Conservation (phyloP, 1,284 basidiomycete species). For the Boletus smithii region DNA sequence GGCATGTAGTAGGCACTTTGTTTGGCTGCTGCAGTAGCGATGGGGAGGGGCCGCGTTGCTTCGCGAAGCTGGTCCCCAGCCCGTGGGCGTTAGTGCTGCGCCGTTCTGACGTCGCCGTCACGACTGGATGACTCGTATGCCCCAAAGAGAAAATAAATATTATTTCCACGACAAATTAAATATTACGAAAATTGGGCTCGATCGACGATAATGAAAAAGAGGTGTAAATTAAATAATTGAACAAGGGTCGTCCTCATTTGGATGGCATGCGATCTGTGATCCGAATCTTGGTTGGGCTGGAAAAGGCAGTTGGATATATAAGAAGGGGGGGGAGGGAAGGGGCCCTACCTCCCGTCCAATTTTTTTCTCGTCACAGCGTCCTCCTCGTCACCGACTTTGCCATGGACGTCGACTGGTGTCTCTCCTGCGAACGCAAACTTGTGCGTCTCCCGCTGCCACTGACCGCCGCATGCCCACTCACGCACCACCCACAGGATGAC, state of each 20-base stretch:
- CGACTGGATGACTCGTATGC: conserved; percentile 12
- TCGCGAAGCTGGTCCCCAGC: conserved; percentile 17
- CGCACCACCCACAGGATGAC: too few relatives aligned
- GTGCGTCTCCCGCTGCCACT: too few relatives aligned
- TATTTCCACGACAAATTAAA: conserved; percentile 16
- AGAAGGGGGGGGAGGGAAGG: conserved; percentile 12
- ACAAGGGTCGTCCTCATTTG: conserved; percentile 25
- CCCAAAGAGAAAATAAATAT: conserved; percentile 7
- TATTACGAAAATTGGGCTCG: conserved; percentile 21
- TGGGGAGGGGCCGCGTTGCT: background rate
- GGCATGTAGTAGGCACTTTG: conserved; percentile 9
- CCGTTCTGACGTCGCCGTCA: conserved; percentile 24
- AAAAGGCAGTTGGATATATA: conserved; percentile 33
- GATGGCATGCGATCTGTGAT: conserved; percentile 13
- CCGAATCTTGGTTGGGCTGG: conserved; percentile 14
- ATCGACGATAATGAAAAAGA: conserved; percentile 33
- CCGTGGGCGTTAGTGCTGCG: conserved; percentile 26
- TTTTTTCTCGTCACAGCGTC: conserved; percentile 12
- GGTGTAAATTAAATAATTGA: conserved; percentile 35
- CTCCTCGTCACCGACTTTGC: conserved; percentile 1
- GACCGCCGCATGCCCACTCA: too few relatives aligned
- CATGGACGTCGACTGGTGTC: conserved; percentile 69
- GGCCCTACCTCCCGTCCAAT: conserved; percentile 14
- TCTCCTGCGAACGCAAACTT: conserved; percentile 53
- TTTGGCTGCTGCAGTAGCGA: background rate